Evolutionary conservation across 2,329 filamentous ascomycete species (phyloP).

Genomic region (Diaporthe citrichinensis): DNA sequence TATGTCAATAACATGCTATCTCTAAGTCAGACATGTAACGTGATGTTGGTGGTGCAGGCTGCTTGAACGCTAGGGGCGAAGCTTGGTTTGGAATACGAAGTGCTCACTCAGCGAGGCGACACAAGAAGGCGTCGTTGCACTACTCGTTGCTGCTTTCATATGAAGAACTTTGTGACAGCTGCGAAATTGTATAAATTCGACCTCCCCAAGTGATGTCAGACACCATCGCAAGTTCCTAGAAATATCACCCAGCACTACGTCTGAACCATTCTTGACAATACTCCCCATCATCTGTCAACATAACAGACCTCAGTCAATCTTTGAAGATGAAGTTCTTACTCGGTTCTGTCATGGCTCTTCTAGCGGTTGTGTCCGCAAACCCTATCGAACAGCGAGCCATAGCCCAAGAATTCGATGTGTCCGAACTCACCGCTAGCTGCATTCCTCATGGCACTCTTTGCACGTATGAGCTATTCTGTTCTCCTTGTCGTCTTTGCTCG

Average conservation of each 20-base stretch:
- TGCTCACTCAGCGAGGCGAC: background rate
- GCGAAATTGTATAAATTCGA: background rate
- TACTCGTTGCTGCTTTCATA: background rate
- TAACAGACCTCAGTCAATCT: too few species aligned
- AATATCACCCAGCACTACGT: too few species aligned
- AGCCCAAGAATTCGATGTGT: constrained; percentile 47
- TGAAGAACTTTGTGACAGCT: too few species aligned
- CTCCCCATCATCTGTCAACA: background rate
- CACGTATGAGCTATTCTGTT: constrained; percentile 44
- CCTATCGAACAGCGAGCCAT: constrained; percentile 43
- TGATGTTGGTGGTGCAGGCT: background rate
- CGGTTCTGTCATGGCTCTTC: constrained; percentile 43
- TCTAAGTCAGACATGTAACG: background rate
- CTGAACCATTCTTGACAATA: background rate
- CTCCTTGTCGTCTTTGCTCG: constrained; percentile 16
- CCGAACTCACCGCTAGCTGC: constrained; percentile 49
- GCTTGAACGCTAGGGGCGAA: background rate
- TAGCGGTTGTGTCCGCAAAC: constrained; percentile 45
- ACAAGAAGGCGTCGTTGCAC: background rate
- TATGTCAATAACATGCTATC: background rate
- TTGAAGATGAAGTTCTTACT: constrained; percentile 49
- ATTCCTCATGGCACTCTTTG: constrained; percentile 49
- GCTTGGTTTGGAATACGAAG: background rate
- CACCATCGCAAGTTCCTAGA: background rate
- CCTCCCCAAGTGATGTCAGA: too few species aligned